Evolutionary conservation across 2,329 filamentous ascomycete species (phyloP).

Genomic region (Penicillium hesseltinei): DNA sequence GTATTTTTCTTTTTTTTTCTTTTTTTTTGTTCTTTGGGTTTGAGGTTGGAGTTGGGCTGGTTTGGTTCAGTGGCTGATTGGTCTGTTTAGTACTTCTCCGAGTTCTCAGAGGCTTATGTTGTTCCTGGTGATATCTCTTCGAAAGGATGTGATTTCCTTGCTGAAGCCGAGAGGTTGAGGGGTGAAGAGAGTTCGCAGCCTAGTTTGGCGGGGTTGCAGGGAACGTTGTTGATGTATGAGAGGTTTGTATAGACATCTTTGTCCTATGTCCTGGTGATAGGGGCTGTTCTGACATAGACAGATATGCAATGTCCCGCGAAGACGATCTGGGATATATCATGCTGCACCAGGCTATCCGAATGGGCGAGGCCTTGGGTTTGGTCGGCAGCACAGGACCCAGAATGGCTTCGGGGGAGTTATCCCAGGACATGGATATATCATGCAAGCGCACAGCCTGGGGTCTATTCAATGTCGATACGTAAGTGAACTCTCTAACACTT

Average conservation of each 20-base stretch:
- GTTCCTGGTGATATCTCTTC: slow-evolving; percentile 37
- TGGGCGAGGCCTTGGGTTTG: slow-evolving; percentile 35
- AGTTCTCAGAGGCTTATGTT: slow-evolving; percentile 40
- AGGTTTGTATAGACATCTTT: slow-evolving; percentile 21
- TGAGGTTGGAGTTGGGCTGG: background rate
- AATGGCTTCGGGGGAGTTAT: slow-evolving; percentile 23
- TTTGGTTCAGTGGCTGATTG: background rate
- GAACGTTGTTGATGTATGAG: slow-evolving; percentile 38
- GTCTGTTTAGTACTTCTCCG: slow-evolving; percentile 35
- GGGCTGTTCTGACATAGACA: slow-evolving; percentile 9
- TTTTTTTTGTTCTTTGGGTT: background rate
- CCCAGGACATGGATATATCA: slow-evolving; percentile 33
- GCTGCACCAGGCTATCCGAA: slow-evolving; percentile 37
- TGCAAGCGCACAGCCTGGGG: slow-evolving; percentile 38
- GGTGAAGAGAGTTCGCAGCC: slow-evolving; percentile 22
- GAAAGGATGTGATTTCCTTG: slow-evolving; percentile 37
- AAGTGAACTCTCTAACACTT: slow-evolving; percentile 10
- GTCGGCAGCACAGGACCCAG: slow-evolving; percentile 26
- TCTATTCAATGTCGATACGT: slow-evolving; percentile 42
- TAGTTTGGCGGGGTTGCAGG: slow-evolving; percentile 35
- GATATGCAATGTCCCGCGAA: slow-evolving; percentile 37
- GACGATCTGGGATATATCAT: slow-evolving; percentile 40
- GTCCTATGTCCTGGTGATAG: background rate
- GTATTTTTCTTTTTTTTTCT: slow-evolving; percentile 10
- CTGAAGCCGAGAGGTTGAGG: slow-evolving; percentile 36